These are phyloP conservation scores for Pezicula carpinea DNA, from an alignment of 2,329 filamentous ascomycete genomes.

Conservation along the genomic window DNA sequence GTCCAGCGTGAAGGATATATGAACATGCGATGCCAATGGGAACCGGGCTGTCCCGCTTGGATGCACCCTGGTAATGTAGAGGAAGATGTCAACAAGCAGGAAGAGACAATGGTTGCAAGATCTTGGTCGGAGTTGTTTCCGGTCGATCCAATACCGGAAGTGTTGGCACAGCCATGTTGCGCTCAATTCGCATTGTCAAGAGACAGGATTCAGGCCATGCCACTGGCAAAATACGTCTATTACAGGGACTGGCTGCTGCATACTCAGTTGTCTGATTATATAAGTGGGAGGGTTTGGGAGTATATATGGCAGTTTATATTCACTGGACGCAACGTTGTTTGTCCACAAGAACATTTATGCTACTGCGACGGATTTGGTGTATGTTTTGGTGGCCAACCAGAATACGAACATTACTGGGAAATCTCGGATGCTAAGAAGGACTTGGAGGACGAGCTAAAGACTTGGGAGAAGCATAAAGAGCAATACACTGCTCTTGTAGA, in stretches of 20 bases:
- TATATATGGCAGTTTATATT: conserved; percentile 65
- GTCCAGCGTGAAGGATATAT: conserved; percentile 52
- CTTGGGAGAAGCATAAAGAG: neutral
- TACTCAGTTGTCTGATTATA: conserved; percentile 47
- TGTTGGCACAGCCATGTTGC: conserved; percentile 54
- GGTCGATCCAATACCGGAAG: conserved; percentile 33
- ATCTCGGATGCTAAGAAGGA: neutral
- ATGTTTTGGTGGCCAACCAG: conserved; percentile 24
- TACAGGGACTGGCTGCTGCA: conserved; percentile 57
- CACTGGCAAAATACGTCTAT: conserved; percentile 48
- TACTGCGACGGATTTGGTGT: conserved; percentile 29
- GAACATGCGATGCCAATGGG: conserved; percentile 56
- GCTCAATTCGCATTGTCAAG: conserved; percentile 60
- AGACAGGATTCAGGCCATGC: conserved; percentile 43
- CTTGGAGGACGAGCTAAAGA: neutral
- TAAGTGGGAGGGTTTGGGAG: conserved; percentile 57
- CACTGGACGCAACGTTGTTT: conserved; percentile 38
- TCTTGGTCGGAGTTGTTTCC: conserved; percentile 32
- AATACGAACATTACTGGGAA: conserved; percentile 14
- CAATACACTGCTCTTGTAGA: too few relatives aligned
- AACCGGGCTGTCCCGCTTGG: conserved; percentile 49
- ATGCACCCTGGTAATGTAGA: conserved; percentile 37
- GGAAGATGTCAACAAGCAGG: conserved; percentile 32
- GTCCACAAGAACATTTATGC: conserved; percentile 23
- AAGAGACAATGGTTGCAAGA: conserved; percentile 37